Evolutionary conservation across 2,329 filamentous ascomycete genomes (phyloP), one percentile per base, ranked within the genome.

Genomic region (Fusarium sp.): DNA sequence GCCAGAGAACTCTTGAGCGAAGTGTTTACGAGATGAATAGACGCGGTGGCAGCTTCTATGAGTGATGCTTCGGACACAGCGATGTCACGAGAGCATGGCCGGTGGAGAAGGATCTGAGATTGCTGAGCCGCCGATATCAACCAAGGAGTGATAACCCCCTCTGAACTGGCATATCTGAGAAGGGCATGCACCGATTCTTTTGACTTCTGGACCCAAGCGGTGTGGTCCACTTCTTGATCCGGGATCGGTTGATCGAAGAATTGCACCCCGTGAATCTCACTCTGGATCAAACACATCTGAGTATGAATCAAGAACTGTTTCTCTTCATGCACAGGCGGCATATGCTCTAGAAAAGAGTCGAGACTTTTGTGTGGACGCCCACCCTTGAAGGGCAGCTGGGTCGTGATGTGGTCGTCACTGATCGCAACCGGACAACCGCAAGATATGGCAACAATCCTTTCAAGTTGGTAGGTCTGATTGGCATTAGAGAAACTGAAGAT

Each of bases 31-130:
- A 47, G 44, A 9, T 47, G 44, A 31, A 31, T 47, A 1, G 44
- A 47, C 3, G 44, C 44, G 8, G 44, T 36, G 2, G 39, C 62
- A 3, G 62, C 61, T 8, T 39, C 55, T 37, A 48, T 31, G 7
- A 68, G 37, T 8, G 65, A 68, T 7, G 61, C 18, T 12, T 37
- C 47, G 7, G 61, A 61, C 16, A 64, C 61, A n/a, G 62, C 56
- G 18, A 68, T 61, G 27, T 68, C 65, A 30, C 65, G 39, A 12
- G 65, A 65, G 28, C 51, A 68, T 27, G 65, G 65, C 5, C 65
- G 62, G 18, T 68, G 53, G 11, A 68, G 52, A n/a, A 68, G 39
- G 13, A 65, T 39, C 43, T 65, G 55, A 23, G 61, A 63, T 39
- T 66, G 60, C 27, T 66, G 50, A 15, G 60, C 60, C 11, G 54